A percentile compares a stretch with the other conserved stretches of the same genome.
phyloP scores from a whole-genome alignment of 192 early-diverging fungal species.

The Coemansia sp. region DNA sequence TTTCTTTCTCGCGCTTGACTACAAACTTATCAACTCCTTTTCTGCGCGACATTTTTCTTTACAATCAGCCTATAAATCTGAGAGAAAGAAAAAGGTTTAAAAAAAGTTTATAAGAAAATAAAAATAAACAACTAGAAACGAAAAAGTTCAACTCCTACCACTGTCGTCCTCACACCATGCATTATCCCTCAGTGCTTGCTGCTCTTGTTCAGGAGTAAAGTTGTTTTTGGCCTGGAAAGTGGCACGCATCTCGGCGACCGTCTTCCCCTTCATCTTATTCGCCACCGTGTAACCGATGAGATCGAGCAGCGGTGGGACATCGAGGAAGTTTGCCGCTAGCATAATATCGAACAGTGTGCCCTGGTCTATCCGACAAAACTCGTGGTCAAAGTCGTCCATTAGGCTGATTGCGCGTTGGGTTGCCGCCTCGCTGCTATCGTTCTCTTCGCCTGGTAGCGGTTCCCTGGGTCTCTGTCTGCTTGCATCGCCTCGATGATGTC shows the following conservation, averaged over 20 bases:
- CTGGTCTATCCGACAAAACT: constrained; percentile 91
- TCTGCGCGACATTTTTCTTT: constrained; percentile 16
- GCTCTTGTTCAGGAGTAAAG: constrained; percentile 73
- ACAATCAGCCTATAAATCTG: neutral
- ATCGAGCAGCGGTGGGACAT: constrained; percentile 69
- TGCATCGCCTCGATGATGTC: constrained; percentile 75
- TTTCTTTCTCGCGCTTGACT: constrained; percentile 28
- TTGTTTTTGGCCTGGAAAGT: constrained; percentile 69
- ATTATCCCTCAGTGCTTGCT: constrained; percentile 62
- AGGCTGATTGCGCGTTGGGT: constrained; percentile 63
- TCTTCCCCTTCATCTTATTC: constrained; percentile 85
- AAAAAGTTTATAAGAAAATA: constrained; percentile 5
- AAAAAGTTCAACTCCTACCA: neutral
- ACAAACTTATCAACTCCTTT: constrained; percentile 24
- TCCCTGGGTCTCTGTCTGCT: constrained; percentile 16
- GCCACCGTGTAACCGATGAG: constrained; percentile 82
- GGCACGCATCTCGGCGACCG: constrained; percentile 82
- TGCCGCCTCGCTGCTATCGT: constrained; percentile 49
- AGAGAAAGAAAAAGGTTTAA: neutral
- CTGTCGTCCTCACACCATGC: constrained; percentile 57
- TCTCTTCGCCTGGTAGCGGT: constrained; percentile 40
- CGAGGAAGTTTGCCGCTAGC: constrained; percentile 84
- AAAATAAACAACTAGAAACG: constrained; percentile 11
- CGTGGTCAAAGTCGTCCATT: constrained; percentile 87
- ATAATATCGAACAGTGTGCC: constrained; percentile 92